These are phyloP conservation scores for Tephrocybe sp. DNA, from an alignment of 768 basidiomycete species.

Conservation along the genomic window DNA sequence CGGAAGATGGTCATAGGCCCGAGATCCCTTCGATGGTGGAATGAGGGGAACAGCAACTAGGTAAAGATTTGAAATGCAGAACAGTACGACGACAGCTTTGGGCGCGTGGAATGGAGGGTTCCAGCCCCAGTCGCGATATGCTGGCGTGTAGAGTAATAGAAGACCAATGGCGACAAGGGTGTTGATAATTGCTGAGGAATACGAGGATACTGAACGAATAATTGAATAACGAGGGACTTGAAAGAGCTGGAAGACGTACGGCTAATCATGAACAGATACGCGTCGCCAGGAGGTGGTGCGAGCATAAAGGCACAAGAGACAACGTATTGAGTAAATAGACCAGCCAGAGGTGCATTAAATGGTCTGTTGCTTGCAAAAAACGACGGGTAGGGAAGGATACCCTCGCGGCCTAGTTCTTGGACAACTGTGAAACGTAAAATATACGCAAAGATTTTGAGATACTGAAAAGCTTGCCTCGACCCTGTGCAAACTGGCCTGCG, in stretches of 20 bases:
- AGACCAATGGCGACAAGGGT: slow-evolving; percentile 58
- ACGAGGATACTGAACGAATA: slow-evolving; percentile 48
- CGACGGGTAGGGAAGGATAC: slow-evolving; percentile 59
- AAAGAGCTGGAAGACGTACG: slow-evolving; percentile 33
- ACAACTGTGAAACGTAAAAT: slow-evolving; percentile 40
- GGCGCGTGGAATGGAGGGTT: slow-evolving; percentile 63
- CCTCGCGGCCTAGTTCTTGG: slow-evolving; percentile 73
- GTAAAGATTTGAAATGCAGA: slow-evolving; percentile 66
- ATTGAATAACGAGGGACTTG: neutral
- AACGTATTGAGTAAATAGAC: slow-evolving; percentile 60
- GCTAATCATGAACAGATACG: slow-evolving; percentile 69
- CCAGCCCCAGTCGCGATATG: slow-evolving; percentile 49
- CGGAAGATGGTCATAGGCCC: slow-evolving; percentile 55
- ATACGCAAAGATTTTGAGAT: neutral
- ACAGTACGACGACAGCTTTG: slow-evolving; percentile 44
- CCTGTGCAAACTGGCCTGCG: slow-evolving; percentile 62
- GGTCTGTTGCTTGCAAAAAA: slow-evolving; percentile 73
- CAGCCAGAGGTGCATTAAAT: slow-evolving; percentile 63
- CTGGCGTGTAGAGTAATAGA: slow-evolving; percentile 52
- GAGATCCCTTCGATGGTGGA: slow-evolving; percentile 51
- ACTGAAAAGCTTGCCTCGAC: slow-evolving; percentile 45
- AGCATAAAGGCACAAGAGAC: slow-evolving; percentile 54
- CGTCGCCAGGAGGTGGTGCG: slow-evolving; percentile 67
- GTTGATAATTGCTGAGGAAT: slow-evolving; percentile 57
- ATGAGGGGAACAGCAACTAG: slow-evolving; percentile 60